These are phyloP conservation scores for Ambrosia artemisiifolia DNA, from an alignment of 129 eudicot species.

Conservation along the genomic window DNA sequence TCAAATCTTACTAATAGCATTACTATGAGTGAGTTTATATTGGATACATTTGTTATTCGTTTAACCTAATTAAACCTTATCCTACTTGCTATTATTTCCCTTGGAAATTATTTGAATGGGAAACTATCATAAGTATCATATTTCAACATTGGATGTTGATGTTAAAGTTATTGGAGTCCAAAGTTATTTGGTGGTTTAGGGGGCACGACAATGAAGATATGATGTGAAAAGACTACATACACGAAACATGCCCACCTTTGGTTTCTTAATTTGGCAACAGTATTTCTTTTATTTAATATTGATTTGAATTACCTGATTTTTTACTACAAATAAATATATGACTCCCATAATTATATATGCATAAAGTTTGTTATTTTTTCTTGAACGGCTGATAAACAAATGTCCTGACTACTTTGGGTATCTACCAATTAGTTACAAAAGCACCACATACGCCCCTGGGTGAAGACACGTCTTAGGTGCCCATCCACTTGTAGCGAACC, in stretches of 20 bases:
- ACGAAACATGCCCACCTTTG: slow-evolving; percentile 27
- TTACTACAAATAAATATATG: neutral
- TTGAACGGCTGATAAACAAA: no score
- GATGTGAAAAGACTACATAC: slow-evolving; percentile 27
- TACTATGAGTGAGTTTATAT: no score
- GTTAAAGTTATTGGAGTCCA: neutral
- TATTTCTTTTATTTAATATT: neutral
- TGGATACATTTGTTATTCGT: no score
- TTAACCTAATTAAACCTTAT: neutral
- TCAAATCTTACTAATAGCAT: no score
- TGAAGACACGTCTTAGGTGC: no score
- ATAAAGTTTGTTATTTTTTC: neutral
- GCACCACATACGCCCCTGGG: no score
- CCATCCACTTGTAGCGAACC: no score
- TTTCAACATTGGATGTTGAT: neutral
- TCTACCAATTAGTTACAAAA: no score
- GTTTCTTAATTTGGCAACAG: slow-evolving; percentile 22
- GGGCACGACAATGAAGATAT: slow-evolving; percentile 32
- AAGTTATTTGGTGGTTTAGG: slow-evolving; percentile 26
- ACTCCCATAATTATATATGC: no score
- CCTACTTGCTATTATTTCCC: neutral
- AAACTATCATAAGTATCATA: slow-evolving; percentile 11
- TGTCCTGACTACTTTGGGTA: no score
- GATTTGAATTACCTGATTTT: neutral
- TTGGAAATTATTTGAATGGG: neutral